Base-by-base conservation (phyloP, 306 rosid genomes). In the Trichosanthes cucumerina region DNA sequence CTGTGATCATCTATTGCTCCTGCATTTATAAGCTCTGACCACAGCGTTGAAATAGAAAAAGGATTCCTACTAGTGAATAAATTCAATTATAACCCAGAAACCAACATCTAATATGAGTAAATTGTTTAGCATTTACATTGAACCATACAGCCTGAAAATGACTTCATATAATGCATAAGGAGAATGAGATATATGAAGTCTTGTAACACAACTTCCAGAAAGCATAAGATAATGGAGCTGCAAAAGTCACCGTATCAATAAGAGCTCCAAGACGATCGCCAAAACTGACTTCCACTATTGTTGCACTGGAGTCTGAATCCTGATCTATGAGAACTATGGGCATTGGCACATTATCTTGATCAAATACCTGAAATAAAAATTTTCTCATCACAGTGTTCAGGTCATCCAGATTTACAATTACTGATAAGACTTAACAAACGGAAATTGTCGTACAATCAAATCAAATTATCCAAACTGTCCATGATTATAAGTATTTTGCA, bases 251-350 rank as follows among this genome's bases (percentile, higher is more conserved):
- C 81, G 97, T 95, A 79, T 95, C 99, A 85, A 95, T 77, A 77
- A 92, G 96, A 83, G 99, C 99, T 82, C 99, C 99, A 69, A 95
- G 98, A 80, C 93, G 93, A 92, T 95, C 97, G 5, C 97, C 98
- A 88, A 92, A 95, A 88, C 97, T 91, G 84, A 95, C 84, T 80
- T 95, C 93, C 77, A 91, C 98, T 80, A 86, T 90, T 49, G 99
- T 91, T 56, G 99, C 93, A 79, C 80, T 93, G 53, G 93, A 84
- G 83, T 95, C 90, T 34, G 97, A 90, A 80, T 90, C 96, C 87
- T 95, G 99, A 85, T 91, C 87, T 23, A 95, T 95, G 82, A 85
- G 41, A 80, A 95, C 96, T 49, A 92, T 86, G 80, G 99, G 97
- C 96, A 86, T 92, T 13, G 96, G 96, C 77, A 87, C 84, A 78